phyloP scores from a whole-genome alignment of 1,284 basidiomycete genomes.

The Trichosporon faecale region DNA sequence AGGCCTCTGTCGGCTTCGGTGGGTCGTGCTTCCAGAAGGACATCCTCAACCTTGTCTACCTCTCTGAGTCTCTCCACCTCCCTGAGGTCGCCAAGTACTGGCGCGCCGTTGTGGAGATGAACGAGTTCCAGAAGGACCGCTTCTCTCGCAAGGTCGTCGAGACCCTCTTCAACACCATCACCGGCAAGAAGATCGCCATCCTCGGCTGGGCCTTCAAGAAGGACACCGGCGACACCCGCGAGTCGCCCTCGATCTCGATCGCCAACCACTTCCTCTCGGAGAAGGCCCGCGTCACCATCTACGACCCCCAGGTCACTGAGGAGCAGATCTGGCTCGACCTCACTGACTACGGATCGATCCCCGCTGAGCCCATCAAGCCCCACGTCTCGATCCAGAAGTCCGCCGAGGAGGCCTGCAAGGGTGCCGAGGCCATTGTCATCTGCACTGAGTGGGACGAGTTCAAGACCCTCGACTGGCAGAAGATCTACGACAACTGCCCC shows the following conservation, averaged over 20 bases:
- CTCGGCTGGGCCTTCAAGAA: conserved; percentile 91
- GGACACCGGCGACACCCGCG: conserved; percentile 94
- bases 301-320: conserved; percentile 77
- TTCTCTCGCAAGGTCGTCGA: conserved; percentile 89
- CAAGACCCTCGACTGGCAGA: conserved; percentile 80
- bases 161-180: conserved; percentile 89
- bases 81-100: conserved; percentile 99
- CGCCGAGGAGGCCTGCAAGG: conserved; percentile 81
- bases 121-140: conserved; percentile 88
- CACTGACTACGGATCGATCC: conserved; percentile 54
- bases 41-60: conserved; percentile 97
- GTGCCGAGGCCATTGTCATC: conserved; percentile 88
- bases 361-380: conserved; percentile 62
- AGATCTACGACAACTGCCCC: conserved; percentile 79
- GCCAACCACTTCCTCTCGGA: conserved; percentile 91
- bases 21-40: conserved; percentile 99
- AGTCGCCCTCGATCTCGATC: conserved; percentile 93
- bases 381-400: conserved; percentile 73
- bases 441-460: conserved; percentile 95
- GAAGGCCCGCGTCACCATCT: conserved; percentile 78
- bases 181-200: conserved; percentile 83
- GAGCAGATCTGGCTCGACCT: conserved; percentile 58
- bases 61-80: conserved; percentile 87
- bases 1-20: conserved; percentile 76
- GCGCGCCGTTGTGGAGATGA: conserved; percentile 91